These are phyloP conservation scores for Solanum hybrid DNA, from an alignment of 305 asterid genomes.

Conservation along the genomic window DNA sequence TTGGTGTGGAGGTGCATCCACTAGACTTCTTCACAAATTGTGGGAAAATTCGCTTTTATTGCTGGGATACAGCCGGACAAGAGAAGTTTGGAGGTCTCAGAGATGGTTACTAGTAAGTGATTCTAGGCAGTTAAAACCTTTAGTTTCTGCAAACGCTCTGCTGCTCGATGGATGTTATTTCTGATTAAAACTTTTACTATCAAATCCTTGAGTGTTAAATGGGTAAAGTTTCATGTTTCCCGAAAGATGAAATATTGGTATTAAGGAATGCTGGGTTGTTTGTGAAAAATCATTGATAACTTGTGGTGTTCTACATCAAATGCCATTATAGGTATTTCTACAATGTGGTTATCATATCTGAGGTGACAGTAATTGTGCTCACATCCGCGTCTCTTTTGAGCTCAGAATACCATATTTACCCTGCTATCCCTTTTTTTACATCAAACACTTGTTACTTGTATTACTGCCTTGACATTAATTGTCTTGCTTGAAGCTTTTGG, in stretches of 20 bases:
- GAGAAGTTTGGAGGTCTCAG: constrained; percentile 83
- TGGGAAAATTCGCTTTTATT: constrained; percentile 65
- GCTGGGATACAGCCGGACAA: constrained; percentile 94
- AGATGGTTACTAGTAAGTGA: constrained; percentile 80
- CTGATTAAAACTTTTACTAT: not conserved
- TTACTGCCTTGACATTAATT: not conserved
- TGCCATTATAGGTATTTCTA: not conserved
- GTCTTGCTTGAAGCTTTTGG: not conserved
- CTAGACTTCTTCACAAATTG: constrained; percentile 79
- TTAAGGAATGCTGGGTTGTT: not conserved
- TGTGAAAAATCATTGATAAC: not conserved
- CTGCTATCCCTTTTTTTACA: not conserved
- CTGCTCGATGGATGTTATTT: not conserved
- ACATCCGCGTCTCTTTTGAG: not conserved
- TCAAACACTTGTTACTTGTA: not conserved
- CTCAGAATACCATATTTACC: not conserved
- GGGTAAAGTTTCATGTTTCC: not conserved
- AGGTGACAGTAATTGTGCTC: not conserved
- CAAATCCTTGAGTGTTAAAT: not conserved
- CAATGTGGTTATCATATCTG: not conserved
- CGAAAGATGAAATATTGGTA: not conserved
- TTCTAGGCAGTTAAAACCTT: not conserved
- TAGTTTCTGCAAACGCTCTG: not conserved
- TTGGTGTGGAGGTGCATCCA: constrained; percentile 83
- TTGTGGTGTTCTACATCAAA: not conserved